Base-by-base conservation (phyloP, 129 eudicot genomes). In the Logfia minima region DNA sequence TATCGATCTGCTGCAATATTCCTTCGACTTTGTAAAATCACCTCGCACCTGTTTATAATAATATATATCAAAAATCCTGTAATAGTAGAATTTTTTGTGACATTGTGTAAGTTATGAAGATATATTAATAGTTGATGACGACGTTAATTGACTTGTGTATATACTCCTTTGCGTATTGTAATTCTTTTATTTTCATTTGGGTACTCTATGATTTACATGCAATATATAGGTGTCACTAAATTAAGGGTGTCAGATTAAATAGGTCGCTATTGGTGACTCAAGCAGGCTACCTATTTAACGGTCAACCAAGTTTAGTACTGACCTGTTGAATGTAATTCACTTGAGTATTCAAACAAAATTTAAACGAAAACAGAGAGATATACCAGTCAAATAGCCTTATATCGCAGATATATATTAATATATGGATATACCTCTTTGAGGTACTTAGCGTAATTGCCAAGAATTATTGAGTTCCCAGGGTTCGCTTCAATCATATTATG, bases 1-100 rank as follows among this genome's bases (percentile, higher is more conserved):
- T 31, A 65, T 65, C 4, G 70, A 65, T 65, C 45, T 65, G 70
- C 39, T 65, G 11, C 45, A 65, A 6, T 65, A 65, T n/a, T 65
- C 45, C 24, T 65, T 6, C 0, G 43, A 34, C 17, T 65, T 65
- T 14, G 70, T 65, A 17, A 65, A 65, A 65, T 65, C 70, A 8
- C 70, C 45, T 17, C 21, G 45, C 7, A 65, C 45, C 70, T 65
- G 45, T 31, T 31, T 16, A n/a, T 32, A 64, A 29, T 4, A 29
- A 5, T 64, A 16, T 17, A 16, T 64, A 26, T 26, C 41, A 64
- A 14, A 28, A 4, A 24, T 28, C 28, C 5, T 26, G 29, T 26
- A 6, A 17, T 64, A 29, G 16, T 29, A 28, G 5, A 55, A 55
- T 19, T 0, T 0, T 53, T 14, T 24, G 18, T 63, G 37, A 59